Base-by-base conservation (phyloP, 352 stramenopile genomes). In the Phytophthora europaea region DNA sequence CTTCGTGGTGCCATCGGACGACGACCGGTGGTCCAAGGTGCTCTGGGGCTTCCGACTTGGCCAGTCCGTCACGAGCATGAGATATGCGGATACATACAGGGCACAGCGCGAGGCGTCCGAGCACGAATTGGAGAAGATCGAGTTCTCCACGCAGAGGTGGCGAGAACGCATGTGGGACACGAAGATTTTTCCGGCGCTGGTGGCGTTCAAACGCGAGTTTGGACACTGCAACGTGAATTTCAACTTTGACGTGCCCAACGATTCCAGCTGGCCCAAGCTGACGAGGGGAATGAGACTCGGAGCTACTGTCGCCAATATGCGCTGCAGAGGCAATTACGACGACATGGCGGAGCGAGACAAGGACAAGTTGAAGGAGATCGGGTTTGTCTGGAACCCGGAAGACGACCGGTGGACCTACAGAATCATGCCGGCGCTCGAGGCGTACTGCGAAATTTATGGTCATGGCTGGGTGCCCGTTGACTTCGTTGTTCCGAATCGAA, bases 351-450 rank as follows among this genome's bases (percentile, higher is more conserved):
- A 78, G 45, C 67, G 54, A 54, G 80, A 78, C 47, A 60, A 75
- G 20, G 65, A 76, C 12, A 83, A 80, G 22, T 67, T 95, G n/a
- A 45, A 74, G n/a, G 65, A 59, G 12, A 67, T 94, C 47, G 82
- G 76, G 1, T 92, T 94, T 51, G 79, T 78, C 31, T 91, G 88
- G 72, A 80, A 66, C 31, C 80, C 64, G 40, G 72, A 78, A 57
- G 75, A 91, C 26, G 70, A 64, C 36, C 78, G 76, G 53, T 94
- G 87, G 87, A 80, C 68, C 18, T 61, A 84, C 22, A 76, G 73
- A 54, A 75, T 92, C 18, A 45, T 92, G 45, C 84, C 85, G 18
- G 65, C 78, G 13, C 57, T 92, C 1, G 70, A 82, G 53, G 75
- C 53, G 2, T 91, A 82, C 58, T 36, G 57, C 18, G 6, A 48